Evolutionary conservation across 2,329 filamentous ascomycete genomes (phyloP).

Genomic region (Diplocarpon rosae): DNA sequence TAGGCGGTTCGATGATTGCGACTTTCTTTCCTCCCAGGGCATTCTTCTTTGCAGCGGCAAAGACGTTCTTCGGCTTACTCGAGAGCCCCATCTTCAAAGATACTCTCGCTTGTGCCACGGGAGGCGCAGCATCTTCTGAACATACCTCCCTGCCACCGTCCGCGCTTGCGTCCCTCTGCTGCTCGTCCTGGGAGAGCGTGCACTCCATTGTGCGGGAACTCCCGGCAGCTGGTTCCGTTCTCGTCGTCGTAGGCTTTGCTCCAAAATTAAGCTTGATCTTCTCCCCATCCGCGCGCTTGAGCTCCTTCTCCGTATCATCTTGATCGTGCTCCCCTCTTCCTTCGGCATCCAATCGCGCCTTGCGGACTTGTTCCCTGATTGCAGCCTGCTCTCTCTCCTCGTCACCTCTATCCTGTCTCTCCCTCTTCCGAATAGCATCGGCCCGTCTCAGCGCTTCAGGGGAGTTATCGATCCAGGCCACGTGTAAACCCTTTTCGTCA

Average conservation of each 20-base stretch:
- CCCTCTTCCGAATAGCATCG: conserved; percentile 72
- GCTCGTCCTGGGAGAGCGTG: not conserved
- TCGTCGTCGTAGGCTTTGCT: conserved; percentile 20
- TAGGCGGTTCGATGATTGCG: conserved; percentile 47
- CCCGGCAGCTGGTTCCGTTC: conserved; percentile 7
- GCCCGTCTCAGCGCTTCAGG: conserved; percentile 72
- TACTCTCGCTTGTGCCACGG: conserved; percentile 31
- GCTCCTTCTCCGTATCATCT: conserved; percentile 33
- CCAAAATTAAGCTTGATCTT: conserved; percentile 66
- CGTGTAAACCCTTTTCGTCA: conserved; percentile 72
- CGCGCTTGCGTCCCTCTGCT: not conserved
- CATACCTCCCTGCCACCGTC: conserved; percentile 1
- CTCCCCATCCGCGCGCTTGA: conserved; percentile 58
- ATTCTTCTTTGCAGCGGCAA: conserved; percentile 58
- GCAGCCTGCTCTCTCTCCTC: conserved; percentile 79
- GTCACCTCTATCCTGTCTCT: conserved; percentile 79
- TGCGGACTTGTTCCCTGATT: conserved; percentile 72
- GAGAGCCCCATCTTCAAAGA: conserved; percentile 57
- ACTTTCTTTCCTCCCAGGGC: conserved; percentile 56
- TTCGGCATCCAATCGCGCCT: conserved; percentile 53
- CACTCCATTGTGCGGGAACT: not conserved
- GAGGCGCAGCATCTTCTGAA: conserved; percentile 10
- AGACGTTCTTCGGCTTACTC: conserved; percentile 67
- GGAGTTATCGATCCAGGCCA: conserved; percentile 86
- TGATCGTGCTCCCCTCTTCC: conserved; percentile 33